Base-by-base conservation (phyloP, 1,284 basidiomycete genomes). In the Boletus chippewaensis region DNA sequence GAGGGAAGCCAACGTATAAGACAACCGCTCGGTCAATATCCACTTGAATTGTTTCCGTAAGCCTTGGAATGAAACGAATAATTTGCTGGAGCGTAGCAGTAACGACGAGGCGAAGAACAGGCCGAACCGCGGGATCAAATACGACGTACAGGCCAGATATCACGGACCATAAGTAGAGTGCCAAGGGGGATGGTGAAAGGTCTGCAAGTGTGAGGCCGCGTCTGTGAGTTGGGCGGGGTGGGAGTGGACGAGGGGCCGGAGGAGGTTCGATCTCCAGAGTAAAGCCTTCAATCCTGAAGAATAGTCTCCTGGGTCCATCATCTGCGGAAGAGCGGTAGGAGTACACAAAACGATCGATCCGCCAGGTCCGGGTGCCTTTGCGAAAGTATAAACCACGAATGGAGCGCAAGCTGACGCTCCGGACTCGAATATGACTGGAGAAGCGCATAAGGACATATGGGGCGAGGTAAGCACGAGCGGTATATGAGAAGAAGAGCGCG, bases 341-440 rank as follows among this genome's bases (percentile, higher is more conserved):
- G 59, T 82, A 80, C 36, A 80, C 77, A 47, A 88, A 77, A 47
- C 87, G 81, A 51, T 88, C 84, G 12, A 84, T 71, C 39, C 73
- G 76, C 68, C 78, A 77, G 36, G 74, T 79, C 48, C 74, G 70
- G 46, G 64, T 68, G 38, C 80, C 79, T 38, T 70, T 71, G 45
- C 77, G 75, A 52, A 87, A 75, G 66, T 84, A 87, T 34, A 89
- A 70, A 22, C 87, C 86, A 42, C 84, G 80, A 55, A 89, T 79
- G 22, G 87, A 89, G 47, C 84, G 78, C 39, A 86, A 69, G 62
- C 87, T 88, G 50, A 88, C 74, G 61, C 83, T 87, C 39, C 80
- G 76, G 28, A 87, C 74, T 18, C 79, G 79, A 53, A 88, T 70
- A 57, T 79, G 82, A 43, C 73, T 74, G 10, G 82, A 83, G 51